Conservation (phyloP, 805 yeast species). For the Zygotorulaspora danielsina region DNA sequence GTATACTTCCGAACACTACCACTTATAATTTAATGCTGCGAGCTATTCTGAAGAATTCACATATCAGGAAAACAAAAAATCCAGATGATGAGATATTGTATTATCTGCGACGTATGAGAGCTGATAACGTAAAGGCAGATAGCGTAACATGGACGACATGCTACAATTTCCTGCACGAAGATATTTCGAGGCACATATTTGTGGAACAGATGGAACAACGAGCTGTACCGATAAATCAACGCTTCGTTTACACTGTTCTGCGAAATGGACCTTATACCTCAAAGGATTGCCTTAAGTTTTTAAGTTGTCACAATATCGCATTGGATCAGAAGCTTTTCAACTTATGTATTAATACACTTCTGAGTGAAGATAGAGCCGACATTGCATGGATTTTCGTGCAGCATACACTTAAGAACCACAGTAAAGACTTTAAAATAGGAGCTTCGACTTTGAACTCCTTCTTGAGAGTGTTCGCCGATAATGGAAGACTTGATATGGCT, state of each 20-base stretch:
- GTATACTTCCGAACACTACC: conserved; percentile 34
- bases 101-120: conserved; percentile 35
- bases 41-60: conserved; percentile 29
- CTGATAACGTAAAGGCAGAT: conserved; percentile 31
- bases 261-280: conserved; percentile 20
- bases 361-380: conserved; percentile 28
- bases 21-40: conserved; percentile 40
- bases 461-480: conserved; percentile 30
- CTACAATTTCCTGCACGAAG: conserved; percentile 35
- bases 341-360: conserved; percentile 26
- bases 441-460: conserved; percentile 31
- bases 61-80: conserved; percentile 27
- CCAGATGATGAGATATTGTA: conserved; percentile 30
- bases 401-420: conserved; percentile 14
- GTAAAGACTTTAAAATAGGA: conserved; percentile 13
- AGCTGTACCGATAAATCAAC: conserved; percentile 33
- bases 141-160: conserved; percentile 39
- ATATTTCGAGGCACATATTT: conserved; percentile 32
- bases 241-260: conserved; percentile 28
- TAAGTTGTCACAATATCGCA: conserved; percentile 26
- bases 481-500: conserved; percentile 38
- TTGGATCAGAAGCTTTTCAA: conserved; percentile 26
- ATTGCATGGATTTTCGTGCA: conserved; percentile 33
- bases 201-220: conserved; percentile 33
- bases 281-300: conserved; percentile 22